phyloP scores from a whole-genome alignment of 2,329 filamentous ascomycete genomes.

The Penicillium digitatum region DNA sequence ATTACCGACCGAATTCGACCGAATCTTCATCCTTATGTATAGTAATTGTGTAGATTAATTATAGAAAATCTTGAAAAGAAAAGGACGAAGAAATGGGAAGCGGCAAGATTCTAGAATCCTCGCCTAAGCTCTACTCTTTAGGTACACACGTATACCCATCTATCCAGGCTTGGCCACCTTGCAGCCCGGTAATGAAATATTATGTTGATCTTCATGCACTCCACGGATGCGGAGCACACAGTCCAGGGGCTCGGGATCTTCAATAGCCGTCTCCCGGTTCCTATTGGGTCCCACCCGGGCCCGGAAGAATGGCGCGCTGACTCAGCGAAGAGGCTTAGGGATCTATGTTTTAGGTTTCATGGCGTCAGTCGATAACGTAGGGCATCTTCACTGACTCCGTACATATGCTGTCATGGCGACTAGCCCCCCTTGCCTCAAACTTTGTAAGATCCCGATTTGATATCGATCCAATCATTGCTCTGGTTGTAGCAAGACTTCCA shows the following conservation, averaged over 20 bases:
- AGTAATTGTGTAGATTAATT: too few species aligned
- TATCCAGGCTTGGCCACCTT: background rate
- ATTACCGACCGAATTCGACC: background rate
- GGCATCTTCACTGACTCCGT: background rate
- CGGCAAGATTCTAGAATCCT: background rate
- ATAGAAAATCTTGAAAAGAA: too few species aligned
- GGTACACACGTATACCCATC: too few species aligned
- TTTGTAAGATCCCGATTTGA: background rate
- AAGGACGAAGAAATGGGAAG: background rate
- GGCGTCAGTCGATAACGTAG: background rate
- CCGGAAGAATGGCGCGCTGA: background rate
- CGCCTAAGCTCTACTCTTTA: background rate
- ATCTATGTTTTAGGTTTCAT: background rate
- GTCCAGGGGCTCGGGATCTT: background rate
- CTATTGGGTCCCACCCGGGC: too few species aligned
- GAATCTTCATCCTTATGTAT: background rate
- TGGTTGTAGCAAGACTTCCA: background rate
- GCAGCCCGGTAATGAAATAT: background rate
- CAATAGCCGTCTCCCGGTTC: background rate
- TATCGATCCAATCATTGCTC: background rate
- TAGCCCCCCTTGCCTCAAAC: background rate
- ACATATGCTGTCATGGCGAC: background rate
- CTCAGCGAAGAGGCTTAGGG: background rate
- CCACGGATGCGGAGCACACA: background rate
- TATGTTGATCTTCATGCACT: too few species aligned